A percentile compares a stretch with the other conserved stretches of the same genome.
phyloP scores from a whole-genome alignment of 2,329 filamentous ascomycete genomes.

The Fusarium pseudograminearum region DNA sequence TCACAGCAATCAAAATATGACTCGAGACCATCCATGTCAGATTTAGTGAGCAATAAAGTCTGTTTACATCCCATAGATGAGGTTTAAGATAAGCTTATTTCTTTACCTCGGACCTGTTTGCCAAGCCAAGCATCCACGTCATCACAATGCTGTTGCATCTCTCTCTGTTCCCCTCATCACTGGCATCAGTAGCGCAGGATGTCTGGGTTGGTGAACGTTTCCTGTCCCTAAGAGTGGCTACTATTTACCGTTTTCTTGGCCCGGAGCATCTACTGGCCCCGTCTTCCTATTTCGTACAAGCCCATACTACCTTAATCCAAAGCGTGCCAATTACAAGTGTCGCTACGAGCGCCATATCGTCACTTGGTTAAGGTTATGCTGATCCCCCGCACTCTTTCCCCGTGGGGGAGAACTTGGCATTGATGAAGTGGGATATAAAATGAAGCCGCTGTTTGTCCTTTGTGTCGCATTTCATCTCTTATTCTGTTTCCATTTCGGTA shows the following conservation, averaged over 20 bases:
- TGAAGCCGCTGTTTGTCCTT: not conserved
- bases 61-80: not conserved
- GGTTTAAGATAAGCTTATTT: not conserved
- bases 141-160: not conserved
- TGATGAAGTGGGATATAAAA: constrained; percentile 11
- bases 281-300: constrained; percentile 11
- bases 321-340: not conserved
- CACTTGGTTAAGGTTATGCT: constrained; percentile 10
- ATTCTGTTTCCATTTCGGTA: rapidly evolving
- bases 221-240: not conserved
- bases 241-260: not conserved
- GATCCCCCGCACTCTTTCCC: constrained; percentile 31
- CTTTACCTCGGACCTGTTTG: not conserved
- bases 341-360: not conserved
- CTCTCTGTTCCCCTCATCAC: not conserved
- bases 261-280: not conserved
- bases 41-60: not conserved
- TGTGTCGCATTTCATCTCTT: not conserved
- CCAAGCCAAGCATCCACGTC: not conserved
- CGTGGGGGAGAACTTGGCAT: constrained; percentile 19
- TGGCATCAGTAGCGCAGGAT: not conserved
- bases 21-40: not conserved
- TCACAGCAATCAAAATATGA: not conserved
- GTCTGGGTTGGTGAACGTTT: not conserved
- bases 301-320: not conserved